phyloP scores from a whole-genome alignment of 139 green algal genomes.

The Chlorella sorokiniana region DNA sequence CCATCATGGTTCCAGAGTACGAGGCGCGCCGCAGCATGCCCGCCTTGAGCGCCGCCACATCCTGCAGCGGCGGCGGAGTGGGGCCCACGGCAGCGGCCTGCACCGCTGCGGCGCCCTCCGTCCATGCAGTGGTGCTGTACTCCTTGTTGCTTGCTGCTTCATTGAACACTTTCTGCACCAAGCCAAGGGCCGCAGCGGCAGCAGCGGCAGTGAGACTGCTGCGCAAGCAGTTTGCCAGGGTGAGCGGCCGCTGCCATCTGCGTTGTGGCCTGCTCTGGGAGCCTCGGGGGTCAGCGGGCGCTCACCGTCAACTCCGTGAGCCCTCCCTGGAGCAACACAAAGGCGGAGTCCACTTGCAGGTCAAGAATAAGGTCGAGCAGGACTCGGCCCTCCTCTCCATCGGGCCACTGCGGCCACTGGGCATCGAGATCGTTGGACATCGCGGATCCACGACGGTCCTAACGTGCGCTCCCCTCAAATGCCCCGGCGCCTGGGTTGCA shows the following conservation, averaged over 20 bases:
- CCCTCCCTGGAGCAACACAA: conserved; percentile 37
- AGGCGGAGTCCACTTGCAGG: conserved; percentile 30
- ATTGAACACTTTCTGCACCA: conserved; percentile 36
- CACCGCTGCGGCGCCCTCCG: conserved; percentile 18
- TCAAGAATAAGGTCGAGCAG: conserved; percentile 27
- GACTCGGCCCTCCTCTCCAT: conserved; percentile 7
- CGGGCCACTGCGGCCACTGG: conserved; percentile 32
- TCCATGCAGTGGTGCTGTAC: conserved; percentile 40
- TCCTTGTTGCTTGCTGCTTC: conserved; percentile 48
- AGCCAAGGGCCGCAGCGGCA: not conserved
- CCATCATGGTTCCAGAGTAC: conserved; percentile 52
- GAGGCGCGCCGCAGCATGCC: conserved; percentile 34
- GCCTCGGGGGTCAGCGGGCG: not conserved
- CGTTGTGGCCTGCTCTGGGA: not conserved
- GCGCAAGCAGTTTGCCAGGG: not conserved
- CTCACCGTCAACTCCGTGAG: conserved; percentile 33
- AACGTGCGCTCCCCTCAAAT: too few species aligned
- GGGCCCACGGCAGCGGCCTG: conserved; percentile 9
- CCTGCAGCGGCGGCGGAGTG: not conserved
- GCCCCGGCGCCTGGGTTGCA: too few species aligned
- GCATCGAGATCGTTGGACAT: conserved; percentile 1
- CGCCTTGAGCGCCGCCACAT: conserved; percentile 1
- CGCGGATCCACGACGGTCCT: not conserved
- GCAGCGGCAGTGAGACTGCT: not conserved
- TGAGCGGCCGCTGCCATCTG: too few species aligned